A percentile compares a stretch with the other conserved stretches of the same genome.
Conservation (phyloP, 129 eudicot genomes). For the Mikania micrantha region DNA sequence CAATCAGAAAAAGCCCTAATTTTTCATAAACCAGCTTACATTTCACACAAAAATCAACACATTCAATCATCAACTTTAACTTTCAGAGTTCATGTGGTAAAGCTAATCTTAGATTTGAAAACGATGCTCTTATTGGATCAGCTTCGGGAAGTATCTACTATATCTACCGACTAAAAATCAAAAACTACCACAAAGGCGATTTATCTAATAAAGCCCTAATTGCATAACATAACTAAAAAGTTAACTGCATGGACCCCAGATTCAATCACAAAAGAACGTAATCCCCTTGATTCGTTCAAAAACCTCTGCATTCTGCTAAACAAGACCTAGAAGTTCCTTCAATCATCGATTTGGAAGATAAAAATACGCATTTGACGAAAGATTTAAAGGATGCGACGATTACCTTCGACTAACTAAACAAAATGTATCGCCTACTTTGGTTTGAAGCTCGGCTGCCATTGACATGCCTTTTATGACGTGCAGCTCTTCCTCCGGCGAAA, state of each 20-base stretch:
- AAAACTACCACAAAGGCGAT: not conserved
- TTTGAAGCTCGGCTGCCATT: conserved; percentile 53
- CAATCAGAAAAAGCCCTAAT: conserved; percentile 15
- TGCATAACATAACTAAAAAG: not conserved
- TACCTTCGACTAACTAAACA: conserved; percentile 69
- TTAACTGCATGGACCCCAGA: not conserved
- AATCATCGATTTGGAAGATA: not conserved
- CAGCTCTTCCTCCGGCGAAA: conserved; percentile 80
- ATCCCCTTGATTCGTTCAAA: not conserved
- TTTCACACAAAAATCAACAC: conserved; percentile 10
- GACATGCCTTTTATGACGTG: conserved; percentile 45
- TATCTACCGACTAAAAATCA: not conserved
- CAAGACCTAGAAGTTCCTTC: conserved; percentile 7
- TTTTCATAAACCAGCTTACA: conserved; percentile 1
- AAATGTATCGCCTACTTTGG: conserved; percentile 75
- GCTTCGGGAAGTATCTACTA: not conserved
- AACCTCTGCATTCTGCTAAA: not conserved
- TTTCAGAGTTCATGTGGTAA: not conserved
- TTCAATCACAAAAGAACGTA: not conserved
- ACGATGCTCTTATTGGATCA: conserved; percentile 2
- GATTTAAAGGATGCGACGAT: not conserved
- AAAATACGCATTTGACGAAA: not conserved
- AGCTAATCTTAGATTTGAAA: not conserved
- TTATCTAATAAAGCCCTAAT: conserved; percentile 8
- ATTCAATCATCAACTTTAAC: not conserved